A percentile compares a stretch with the other conserved stretches of the same genome.
These are phyloP conservation scores for Wallacemonas sp. DNA, from an alignment of 208 protist species.

Conservation along the genomic window DNA sequence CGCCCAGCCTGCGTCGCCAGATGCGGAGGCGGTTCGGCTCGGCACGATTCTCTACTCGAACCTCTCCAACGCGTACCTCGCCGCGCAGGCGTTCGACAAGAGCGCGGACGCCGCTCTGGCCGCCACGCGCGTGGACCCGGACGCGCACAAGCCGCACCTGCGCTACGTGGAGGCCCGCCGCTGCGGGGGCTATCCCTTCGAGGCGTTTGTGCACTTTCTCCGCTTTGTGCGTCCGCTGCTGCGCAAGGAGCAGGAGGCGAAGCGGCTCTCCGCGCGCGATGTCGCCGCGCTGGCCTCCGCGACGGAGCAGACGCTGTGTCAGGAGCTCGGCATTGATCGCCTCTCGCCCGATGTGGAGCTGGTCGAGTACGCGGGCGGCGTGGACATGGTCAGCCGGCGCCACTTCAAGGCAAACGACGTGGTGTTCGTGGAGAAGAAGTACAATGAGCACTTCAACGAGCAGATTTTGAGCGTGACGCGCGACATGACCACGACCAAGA, in stretches of 20 bases:
- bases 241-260: constrained; percentile 24
- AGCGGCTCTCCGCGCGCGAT: constrained; percentile 28
- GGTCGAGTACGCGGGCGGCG: constrained; percentile 65
- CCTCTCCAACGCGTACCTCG: constrained; percentile 61
- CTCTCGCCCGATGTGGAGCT: constrained; percentile 73
- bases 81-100: constrained; percentile 23
- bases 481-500: constrained; percentile 55
- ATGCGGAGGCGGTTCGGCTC: constrained; percentile 18
- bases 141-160: constrained; percentile 61
- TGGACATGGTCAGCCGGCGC: constrained; percentile 71
- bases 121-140: constrained; percentile 41
- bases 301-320: constrained; percentile 46
- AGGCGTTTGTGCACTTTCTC: constrained; percentile 70
- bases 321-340: constrained; percentile 50
- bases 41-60: constrained; percentile 70
- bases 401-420: constrained; percentile 66
- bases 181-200: constrained; percentile 64
- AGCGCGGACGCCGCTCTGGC: constrained; percentile 47
- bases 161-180: constrained; percentile 68
- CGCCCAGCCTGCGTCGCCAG: neutral
- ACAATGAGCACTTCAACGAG: constrained; percentile 53
- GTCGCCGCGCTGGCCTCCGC: constrained; percentile 21
- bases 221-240: constrained; percentile 63
- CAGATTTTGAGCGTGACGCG: constrained; percentile 31
- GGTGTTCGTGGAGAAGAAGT: constrained; percentile 75